Evolutionary conservation across 805 yeast genomes (phyloP), one percentile per base, ranked within the genome.

Genomic region (Zygosaccharomyces siamensis): DNA sequence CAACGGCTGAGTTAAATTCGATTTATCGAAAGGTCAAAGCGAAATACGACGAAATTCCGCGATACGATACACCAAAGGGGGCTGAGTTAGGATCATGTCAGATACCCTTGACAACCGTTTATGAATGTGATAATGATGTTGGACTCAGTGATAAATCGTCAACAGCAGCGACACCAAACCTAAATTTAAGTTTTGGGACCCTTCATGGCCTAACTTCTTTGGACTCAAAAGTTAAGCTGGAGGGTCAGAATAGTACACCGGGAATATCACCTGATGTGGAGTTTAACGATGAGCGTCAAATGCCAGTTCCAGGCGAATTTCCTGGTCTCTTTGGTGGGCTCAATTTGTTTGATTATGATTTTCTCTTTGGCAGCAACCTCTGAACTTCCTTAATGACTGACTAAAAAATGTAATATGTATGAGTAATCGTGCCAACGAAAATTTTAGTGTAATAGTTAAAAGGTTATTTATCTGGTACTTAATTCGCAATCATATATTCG

Each of bases 261-360:
- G 45, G 40, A 11, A 38, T 23, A 33, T 41, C 39, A 14, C 30
- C 43, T 12, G 45, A 45, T 18, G n/a, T 46, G 40, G 51, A 23
- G n/a, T 21, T 18, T 6, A 30, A 14, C 12, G 44, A 41, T 6
- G 36, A 28, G 16, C 18, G 24, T 23, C n/a, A 24, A 11, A 27
- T 20, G 16, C 42, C 46, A 14, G 48, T 42, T 6, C 14, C 47
- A 5, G 42, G 47, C 11, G 58, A 53, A 16, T 53, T 56, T 32
- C 53, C 65, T 10, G 62, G 57, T 4, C 48, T 56, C 10, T 57
- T 61, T 44, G 67, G 64, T 7, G 62, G 64, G 0, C 50, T 63
- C 12, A 67, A 63, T 44, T 45, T 63, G 16, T 63, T 64, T 44
- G 66, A 63, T 44, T 63, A 62, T 48, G 66, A 62, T 43, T 60